Evolutionary conservation across 73 alveolate genomes (phyloP).

Genomic region (Tetrahymena elliotti): DNA sequence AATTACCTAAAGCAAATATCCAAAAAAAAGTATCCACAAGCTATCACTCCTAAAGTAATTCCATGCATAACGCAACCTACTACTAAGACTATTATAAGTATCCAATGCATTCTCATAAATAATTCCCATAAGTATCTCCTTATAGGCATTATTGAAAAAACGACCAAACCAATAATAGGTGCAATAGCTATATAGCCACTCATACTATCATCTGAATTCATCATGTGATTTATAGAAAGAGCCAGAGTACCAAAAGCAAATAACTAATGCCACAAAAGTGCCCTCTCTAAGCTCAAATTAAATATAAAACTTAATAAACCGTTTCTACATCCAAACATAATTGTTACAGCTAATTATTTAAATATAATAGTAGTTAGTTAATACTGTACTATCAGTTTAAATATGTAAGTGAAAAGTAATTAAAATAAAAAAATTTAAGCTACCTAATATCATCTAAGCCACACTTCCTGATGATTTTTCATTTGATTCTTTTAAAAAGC

Average conservation of each 20-base stretch:
- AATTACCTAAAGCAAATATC: neutral
- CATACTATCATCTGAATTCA: neutral
- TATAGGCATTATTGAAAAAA: neutral
- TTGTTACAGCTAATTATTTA: neutral
- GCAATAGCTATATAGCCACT: neutral
- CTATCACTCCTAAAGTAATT: neutral
- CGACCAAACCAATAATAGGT: neutral
- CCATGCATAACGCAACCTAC: neutral
- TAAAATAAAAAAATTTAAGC: neutral
- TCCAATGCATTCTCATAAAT: neutral
- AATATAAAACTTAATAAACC: neutral
- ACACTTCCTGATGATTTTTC: neutral
- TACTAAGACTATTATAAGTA: neutral
- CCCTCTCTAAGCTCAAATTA: neutral
- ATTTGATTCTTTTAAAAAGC: neutral
- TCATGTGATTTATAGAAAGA: neutral
- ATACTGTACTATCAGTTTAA: too few species aligned
- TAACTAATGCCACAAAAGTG: neutral
- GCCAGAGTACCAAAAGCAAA: neutral
- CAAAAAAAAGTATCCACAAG: neutral
- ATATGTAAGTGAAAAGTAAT: too few species aligned
- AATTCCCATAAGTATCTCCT: neutral
- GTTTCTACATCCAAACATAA: neutral
- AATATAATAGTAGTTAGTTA: neutral
- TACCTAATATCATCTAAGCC: neutral